Percentiles rank a stretch among this genome's conserved stretches.
Evolutionary conservation across 2,329 filamentous ascomycete genomes (phyloP).

Genomic region (Botryosphaeria agaves): DNA sequence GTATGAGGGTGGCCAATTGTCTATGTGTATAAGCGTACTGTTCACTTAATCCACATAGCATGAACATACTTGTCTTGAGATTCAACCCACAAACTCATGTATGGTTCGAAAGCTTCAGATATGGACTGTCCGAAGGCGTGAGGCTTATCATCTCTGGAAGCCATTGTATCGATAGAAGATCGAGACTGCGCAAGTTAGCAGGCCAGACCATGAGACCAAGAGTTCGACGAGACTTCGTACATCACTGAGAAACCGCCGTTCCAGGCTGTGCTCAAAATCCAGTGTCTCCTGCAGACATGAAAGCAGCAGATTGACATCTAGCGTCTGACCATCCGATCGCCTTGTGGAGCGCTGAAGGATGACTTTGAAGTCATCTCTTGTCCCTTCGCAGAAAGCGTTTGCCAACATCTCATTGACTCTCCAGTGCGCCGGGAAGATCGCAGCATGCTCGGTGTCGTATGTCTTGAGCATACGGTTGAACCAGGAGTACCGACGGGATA

Average conservation of each 20-base stretch:
- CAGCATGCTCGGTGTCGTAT: slow-evolving; percentile 82
- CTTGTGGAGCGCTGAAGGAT: slow-evolving; percentile 82
- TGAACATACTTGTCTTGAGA: slow-evolving; percentile 58
- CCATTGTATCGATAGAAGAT: slow-evolving; percentile 78
- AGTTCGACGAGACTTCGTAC: slow-evolving; percentile 9
- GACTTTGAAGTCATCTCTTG: slow-evolving; percentile 83
- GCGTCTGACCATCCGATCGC: slow-evolving; percentile 53
- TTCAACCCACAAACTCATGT: slow-evolving; percentile 92
- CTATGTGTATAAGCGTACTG: slow-evolving; percentile 11
- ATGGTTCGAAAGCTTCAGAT: slow-evolving; percentile 92
- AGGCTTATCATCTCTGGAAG: slow-evolving; percentile 54
- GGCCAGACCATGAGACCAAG: not conserved
- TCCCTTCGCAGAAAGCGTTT: slow-evolving; percentile 88
- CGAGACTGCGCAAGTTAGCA: slow-evolving; percentile 33
- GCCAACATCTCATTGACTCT: slow-evolving; percentile 78
- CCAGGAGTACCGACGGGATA: slow-evolving; percentile 87
- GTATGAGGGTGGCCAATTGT: slow-evolving; percentile 67
- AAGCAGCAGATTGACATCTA: slow-evolving; percentile 79
- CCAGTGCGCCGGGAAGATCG: slow-evolving; percentile 78
- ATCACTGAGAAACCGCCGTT: slow-evolving; percentile 61
- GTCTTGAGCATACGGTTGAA: slow-evolving; percentile 91
- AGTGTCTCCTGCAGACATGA: slow-evolving; percentile 88
- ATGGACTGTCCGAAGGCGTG: slow-evolving; percentile 79
- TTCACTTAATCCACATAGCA: slow-evolving; percentile 2
- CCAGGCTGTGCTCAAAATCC: slow-evolving; percentile 86